These are phyloP conservation scores for Cladosporium halotolerans DNA, from an alignment of 2,329 filamentous ascomycete genomes.

Conservation along the genomic window DNA sequence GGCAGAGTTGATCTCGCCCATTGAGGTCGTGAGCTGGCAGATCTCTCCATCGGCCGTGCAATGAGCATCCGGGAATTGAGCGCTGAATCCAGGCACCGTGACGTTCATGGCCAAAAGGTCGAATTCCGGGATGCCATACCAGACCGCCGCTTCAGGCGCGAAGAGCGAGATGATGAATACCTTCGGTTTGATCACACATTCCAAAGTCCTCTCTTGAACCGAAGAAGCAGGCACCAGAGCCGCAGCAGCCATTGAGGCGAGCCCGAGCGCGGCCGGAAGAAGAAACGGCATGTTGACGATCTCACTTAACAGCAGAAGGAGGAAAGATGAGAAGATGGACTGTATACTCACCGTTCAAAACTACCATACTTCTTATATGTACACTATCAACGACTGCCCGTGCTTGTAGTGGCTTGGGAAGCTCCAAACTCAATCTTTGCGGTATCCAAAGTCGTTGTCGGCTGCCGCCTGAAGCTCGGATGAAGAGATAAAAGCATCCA, in stretches of 20 bases:
- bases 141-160: constrained; percentile 43
- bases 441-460: not conserved
- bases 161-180: constrained; percentile 60
- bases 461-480: not conserved
- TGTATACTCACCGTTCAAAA: too few relatives aligned
- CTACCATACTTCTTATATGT: not conserved
- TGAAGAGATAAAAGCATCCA: not conserved
- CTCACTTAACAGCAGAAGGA: not conserved
- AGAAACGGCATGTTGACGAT: not conserved
- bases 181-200: constrained; percentile 45
- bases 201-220: not conserved
- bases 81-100: constrained; percentile 28
- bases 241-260: constrained; percentile 1
- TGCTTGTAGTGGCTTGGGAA: not conserved
- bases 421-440: not conserved
- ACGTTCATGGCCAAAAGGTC: constrained; percentile 31
- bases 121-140: constrained; percentile 28
- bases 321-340: not conserved
- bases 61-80: constrained; percentile 41
- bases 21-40: constrained; percentile 62
- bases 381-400: not conserved
- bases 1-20: constrained; percentile 66
- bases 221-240: constrained; percentile 1
- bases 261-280: not conserved
- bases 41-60: constrained; percentile 56